Evolutionary conservation across 108 stramenopile genomes (phyloP).

Genomic region (Pseudonitzschia pungens): DNA sequence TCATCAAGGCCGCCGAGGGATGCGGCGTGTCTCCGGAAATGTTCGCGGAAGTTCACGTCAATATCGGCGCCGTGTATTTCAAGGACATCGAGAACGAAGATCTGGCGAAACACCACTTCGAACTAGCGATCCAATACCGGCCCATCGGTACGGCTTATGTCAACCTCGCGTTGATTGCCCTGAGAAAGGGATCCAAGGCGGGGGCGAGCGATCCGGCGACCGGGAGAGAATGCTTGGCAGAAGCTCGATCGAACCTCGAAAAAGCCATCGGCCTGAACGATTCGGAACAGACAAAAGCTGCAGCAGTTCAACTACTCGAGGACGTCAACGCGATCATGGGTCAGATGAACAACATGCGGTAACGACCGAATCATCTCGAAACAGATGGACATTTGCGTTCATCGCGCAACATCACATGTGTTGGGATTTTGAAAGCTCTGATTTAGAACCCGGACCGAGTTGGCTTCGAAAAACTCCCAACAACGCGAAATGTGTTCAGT

Average conservation of each 20-base stretch:
- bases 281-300: background rate
- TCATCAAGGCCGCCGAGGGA: constrained; percentile 42
- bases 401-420: background rate
- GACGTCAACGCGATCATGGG: constrained; percentile 2
- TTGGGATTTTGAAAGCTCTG: no score
- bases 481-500: no score
- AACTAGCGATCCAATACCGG: constrained; percentile 17
- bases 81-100: constrained; percentile 8
- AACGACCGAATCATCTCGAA: background rate
- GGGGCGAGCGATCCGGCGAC: constrained; percentile 3
- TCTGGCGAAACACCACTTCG: constrained; percentile 25
- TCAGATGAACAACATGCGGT: constrained; percentile 7
- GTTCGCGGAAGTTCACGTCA: constrained; percentile 40
- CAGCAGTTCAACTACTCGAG: background rate
- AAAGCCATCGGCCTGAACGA: constrained; percentile 2
- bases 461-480: no score
- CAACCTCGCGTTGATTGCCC: constrained; percentile 34
- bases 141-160: constrained; percentile 36
- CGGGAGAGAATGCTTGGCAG: constrained; percentile 3
- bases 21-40: constrained; percentile 19
- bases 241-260: background rate
- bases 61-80: constrained; percentile 41
- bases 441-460: no score
- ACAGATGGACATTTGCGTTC: background rate
- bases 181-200: constrained; percentile 21